Conservation (phyloP, 345 rosid species). For the Isatis tinctoria region DNA sequence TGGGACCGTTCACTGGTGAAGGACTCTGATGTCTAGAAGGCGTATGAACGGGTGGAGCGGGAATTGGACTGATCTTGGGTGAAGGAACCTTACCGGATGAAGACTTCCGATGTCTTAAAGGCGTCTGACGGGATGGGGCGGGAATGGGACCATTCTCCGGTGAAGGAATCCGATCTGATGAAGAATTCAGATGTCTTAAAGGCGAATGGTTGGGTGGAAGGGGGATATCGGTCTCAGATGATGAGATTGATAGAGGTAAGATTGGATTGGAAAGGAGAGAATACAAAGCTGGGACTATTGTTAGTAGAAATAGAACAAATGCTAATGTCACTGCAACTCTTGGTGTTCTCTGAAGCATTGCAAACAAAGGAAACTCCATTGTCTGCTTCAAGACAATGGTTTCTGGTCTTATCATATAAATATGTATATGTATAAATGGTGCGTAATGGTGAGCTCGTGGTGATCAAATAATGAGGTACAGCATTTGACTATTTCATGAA, state of each 20-base stretch:
- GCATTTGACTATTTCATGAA: background rate
- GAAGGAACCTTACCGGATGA: background rate
- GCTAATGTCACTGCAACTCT: conserved; percentile 14
- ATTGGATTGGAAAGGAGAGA: conserved; percentile 18
- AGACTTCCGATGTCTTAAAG: background rate
- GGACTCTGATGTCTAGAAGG: background rate
- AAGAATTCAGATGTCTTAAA: background rate
- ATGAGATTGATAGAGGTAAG: conserved; percentile 7
- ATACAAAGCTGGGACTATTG: conserved; percentile 20
- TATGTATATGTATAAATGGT: conserved; percentile 8
- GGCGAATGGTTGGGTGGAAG: background rate
- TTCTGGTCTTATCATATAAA: background rate
- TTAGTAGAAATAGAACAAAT: conserved; percentile 21
- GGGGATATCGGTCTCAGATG: background rate
- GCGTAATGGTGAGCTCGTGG: conserved; percentile 14
- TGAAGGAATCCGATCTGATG: background rate
- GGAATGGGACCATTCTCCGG: conserved; percentile 1
- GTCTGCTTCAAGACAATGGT: conserved; percentile 3
- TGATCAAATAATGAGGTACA: background rate
- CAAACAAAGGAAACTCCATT: conserved; percentile 30
- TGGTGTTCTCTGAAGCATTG: conserved; percentile 19
- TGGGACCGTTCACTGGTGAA: background rate
- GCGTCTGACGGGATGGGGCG: background rate
- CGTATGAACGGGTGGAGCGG: background rate
- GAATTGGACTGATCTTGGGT: background rate